Percentiles rank a stretch among this genome's conserved stretches.
Conservation (phyloP, 2,329 filamentous ascomycete genomes). For the Phialophora expanda region DNA sequence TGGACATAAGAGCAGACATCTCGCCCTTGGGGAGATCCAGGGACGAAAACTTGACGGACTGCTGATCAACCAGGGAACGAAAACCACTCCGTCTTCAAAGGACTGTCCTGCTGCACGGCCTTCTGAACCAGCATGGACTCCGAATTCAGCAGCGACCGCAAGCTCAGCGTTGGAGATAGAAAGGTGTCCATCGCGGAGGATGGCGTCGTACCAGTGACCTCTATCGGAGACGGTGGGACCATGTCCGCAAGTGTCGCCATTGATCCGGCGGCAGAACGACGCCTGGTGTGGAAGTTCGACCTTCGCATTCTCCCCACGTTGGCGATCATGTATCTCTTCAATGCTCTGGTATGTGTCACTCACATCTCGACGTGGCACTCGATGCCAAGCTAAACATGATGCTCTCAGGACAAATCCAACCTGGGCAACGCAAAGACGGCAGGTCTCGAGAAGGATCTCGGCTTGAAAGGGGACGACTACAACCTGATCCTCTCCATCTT, state of each 20-base stretch:
- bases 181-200: slow-evolving; percentile 22
- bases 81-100: neutral
- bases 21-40: neutral
- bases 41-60: neutral
- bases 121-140: slow-evolving; percentile 15
- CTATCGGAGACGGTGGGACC: slow-evolving; percentile 5
- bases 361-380: neutral
- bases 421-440: slow-evolving; percentile 64
- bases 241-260: slow-evolving; percentile 40
- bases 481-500: slow-evolving; percentile 74
- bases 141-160: slow-evolving; percentile 2
- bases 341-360: slow-evolving; percentile 38
- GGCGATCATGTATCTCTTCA: slow-evolving; percentile 63
- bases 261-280: slow-evolving; percentile 54
- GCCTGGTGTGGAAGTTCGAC: slow-evolving; percentile 62
- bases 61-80: neutral
- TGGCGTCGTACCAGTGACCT: slow-evolving; percentile 18
- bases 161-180: slow-evolving; percentile 16
- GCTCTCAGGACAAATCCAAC: slow-evolving; percentile 54
- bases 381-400: neutral
- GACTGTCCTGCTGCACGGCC: neutral
- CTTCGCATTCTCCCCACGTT: slow-evolving; percentile 62
- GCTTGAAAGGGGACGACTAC: slow-evolving; percentile 68
- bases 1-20: neutral
- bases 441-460: slow-evolving; percentile 56